Conservation (phyloP, 2,329 filamentous ascomycete genomes). For the Periconia digitata region DNA sequence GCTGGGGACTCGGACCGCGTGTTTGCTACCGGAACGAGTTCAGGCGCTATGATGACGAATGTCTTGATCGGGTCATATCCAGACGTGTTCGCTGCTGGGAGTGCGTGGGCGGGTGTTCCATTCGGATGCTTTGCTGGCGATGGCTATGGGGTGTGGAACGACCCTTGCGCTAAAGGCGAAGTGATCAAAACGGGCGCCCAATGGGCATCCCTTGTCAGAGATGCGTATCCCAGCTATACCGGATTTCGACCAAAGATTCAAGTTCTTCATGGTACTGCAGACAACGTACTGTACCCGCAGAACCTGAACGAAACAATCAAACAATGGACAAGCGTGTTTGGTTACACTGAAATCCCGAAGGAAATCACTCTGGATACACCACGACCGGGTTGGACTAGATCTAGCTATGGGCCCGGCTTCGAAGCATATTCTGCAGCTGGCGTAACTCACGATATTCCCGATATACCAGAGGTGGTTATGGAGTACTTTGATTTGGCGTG, state of each 20-base stretch:
- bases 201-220: slow-evolving; percentile 31
- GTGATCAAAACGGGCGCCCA: slow-evolving; percentile 33
- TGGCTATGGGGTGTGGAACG: slow-evolving; percentile 35
- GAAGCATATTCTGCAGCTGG: slow-evolving; percentile 35
- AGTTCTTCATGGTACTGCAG: slow-evolving; percentile 30
- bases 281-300: slow-evolving; percentile 31
- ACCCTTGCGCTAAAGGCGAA: slow-evolving; percentile 33
- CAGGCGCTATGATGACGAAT: slow-evolving; percentile 41
- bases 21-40: slow-evolving; percentile 38
- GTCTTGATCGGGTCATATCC: slow-evolving; percentile 37
- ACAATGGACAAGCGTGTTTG: slow-evolving; percentile 37
- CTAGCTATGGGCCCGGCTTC: slow-evolving; percentile 30
- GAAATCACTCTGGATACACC: slow-evolving; percentile 28
- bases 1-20: slow-evolving; percentile 30
- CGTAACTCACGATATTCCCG: slow-evolving; percentile 35
- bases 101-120: slow-evolving; percentile 37
- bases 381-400: slow-evolving; percentile 33
- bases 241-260: slow-evolving; percentile 37
- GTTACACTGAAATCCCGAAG: slow-evolving; percentile 22
- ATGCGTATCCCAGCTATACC: slow-evolving; percentile 32
- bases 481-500: slow-evolving; percentile 32
- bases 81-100: slow-evolving; percentile 38
- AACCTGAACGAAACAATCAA: slow-evolving; percentile 39
- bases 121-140: slow-evolving; percentile 39
- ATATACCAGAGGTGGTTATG: slow-evolving; percentile 33